Evolutionary conservation across 768 basidiomycete species (phyloP).

Genomic region (Mycena galericulata): DNA sequence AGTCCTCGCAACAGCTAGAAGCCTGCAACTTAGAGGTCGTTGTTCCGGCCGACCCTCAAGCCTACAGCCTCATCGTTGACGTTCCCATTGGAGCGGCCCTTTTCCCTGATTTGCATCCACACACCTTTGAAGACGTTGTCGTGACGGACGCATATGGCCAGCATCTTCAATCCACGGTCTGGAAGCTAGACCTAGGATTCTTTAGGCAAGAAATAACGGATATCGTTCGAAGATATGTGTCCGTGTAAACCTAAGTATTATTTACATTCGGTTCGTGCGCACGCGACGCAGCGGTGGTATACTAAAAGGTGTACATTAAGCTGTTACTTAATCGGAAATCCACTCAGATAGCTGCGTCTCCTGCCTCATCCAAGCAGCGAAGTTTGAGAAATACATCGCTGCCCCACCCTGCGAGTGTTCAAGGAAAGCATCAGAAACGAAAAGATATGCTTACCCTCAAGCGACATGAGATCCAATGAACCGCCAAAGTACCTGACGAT

Average conservation of each 20-base stretch:
- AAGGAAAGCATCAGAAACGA: constrained; percentile 47
- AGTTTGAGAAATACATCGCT: constrained; percentile 62
- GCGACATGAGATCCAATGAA: constrained; percentile 80
- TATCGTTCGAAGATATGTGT: no score
- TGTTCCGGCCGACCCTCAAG: not conserved
- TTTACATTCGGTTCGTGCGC: no score
- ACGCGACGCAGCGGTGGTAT: no score
- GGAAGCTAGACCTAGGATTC: not conserved
- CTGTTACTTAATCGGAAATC: no score
- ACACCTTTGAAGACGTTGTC: not conserved
- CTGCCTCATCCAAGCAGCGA: constrained; percentile 63
- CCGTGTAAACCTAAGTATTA: no score
- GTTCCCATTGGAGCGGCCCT: not conserved
- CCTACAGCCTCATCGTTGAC: not conserved
- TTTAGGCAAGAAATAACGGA: not conserved
- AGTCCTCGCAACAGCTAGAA: not conserved
- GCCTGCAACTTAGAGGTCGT: not conserved
- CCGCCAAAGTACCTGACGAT: constrained; percentile 84
- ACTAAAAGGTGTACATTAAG: no score
- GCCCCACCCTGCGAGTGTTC: constrained; percentile 3
- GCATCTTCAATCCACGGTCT: not conserved
- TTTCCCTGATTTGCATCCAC: not conserved
- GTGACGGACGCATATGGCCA: not conserved
- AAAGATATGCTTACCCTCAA: constrained; percentile 69
- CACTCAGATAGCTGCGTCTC: constrained; percentile 63